Conservation (phyloP, 768 basidiomycete species). For the Pulveroboletus sp. region DNA sequence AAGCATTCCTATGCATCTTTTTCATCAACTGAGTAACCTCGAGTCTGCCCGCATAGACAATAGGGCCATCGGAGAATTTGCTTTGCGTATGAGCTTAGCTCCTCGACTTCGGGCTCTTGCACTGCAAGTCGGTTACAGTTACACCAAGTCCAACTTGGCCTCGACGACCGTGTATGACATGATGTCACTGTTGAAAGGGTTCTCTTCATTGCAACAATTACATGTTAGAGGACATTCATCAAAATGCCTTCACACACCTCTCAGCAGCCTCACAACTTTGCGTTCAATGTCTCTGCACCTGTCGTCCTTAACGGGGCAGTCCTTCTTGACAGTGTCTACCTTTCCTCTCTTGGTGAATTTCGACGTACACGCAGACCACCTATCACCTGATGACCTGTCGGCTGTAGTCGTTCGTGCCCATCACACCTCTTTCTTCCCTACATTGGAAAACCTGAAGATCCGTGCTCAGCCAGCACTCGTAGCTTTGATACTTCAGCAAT, state of each 20-base stretch:
- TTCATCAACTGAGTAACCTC: slow-evolving; percentile 10
- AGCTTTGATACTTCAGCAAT: slow-evolving; percentile 31
- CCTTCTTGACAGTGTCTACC: slow-evolving; percentile 33
- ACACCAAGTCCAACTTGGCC: slow-evolving; percentile 20
- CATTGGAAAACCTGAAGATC: slow-evolving; percentile 37
- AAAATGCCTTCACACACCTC: slow-evolving; percentile 23
- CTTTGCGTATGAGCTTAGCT: slow-evolving; percentile 29
- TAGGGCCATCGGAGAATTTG: slow-evolving; percentile 10
- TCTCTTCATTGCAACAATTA: slow-evolving; percentile 30
- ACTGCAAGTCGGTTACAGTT: slow-evolving; percentile 28
- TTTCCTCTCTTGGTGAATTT: slow-evolving; percentile 38
- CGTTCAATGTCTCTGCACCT: slow-evolving; percentile 37
- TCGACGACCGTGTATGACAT: slow-evolving; percentile 19
- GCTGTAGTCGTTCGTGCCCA: not conserved
- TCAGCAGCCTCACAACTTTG: slow-evolving; percentile 33
- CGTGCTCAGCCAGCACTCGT: slow-evolving; percentile 34
- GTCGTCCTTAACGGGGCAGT: slow-evolving; percentile 36
- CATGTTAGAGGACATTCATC: slow-evolving; percentile 38
- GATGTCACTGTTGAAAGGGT: slow-evolving; percentile 25
- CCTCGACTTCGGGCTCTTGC: slow-evolving; percentile 33
- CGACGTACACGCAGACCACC: slow-evolving; percentile 40
- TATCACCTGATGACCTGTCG: slow-evolving; percentile 26
- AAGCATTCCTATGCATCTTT: slow-evolving; percentile 1
- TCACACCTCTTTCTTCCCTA: slow-evolving; percentile 28
- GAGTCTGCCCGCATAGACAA: slow-evolving; percentile 19